These are phyloP conservation scores for Drechslera avenae DNA, from an alignment of 2,329 filamentous ascomycete species.

Conservation along the genomic window DNA sequence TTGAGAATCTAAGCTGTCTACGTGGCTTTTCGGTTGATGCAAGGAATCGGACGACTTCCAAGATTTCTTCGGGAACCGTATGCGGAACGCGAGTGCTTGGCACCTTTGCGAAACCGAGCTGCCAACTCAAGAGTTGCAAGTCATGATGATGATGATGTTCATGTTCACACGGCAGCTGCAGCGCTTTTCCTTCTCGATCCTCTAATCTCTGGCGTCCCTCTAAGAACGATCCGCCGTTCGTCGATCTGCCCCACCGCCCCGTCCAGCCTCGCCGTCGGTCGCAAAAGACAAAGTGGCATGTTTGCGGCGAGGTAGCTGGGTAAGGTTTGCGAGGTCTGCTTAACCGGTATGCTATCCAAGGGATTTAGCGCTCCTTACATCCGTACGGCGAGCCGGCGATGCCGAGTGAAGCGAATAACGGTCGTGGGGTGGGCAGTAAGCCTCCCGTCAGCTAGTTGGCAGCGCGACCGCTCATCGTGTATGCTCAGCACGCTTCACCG, in stretches of 20 bases:
- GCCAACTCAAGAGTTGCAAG: no score
- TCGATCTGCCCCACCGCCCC: conserved; percentile 7
- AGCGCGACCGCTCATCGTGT: neutral
- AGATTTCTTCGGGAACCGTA: neutral
- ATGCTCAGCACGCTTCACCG: conserved; percentile 7
- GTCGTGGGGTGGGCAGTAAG: conserved; percentile 20
- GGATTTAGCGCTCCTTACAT: neutral
- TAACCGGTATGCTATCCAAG: neutral
- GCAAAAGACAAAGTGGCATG: no score
- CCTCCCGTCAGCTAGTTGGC: conserved; percentile 13
- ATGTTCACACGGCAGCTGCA: no score
- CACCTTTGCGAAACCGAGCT: no score
- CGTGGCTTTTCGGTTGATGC: neutral
- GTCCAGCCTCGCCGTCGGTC: neutral
- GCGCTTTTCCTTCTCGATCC: no score
- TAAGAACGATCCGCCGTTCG: neutral
- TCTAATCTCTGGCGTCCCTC: no score
- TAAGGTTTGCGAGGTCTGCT: no score
- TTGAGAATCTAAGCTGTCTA: neutral
- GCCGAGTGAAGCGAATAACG: conserved; percentile 12
- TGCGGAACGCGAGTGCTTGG: neutral
- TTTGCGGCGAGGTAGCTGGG: no score
- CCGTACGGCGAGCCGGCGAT: conserved; percentile 11
- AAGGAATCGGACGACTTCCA: no score
- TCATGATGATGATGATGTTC: no score